A percentile compares a stretch with the other conserved stretches of the same genome.
phyloP scores from a whole-genome alignment of 495 filamentous ascomycete species.

The Collariella sp. region DNA sequence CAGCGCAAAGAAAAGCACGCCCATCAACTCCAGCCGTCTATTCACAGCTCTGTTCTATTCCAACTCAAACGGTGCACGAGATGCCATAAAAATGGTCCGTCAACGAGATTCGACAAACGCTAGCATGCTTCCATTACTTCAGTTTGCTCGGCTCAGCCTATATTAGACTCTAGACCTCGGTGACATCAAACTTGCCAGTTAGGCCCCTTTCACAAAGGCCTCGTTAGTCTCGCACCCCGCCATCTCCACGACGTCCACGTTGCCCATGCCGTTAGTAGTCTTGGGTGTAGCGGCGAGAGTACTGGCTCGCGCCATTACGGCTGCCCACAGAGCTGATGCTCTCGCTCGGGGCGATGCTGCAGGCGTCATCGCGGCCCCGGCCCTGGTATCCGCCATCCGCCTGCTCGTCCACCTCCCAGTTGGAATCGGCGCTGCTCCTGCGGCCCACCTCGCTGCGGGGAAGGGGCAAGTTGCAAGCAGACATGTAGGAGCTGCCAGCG shows the following conservation, averaged over 20 bases:
- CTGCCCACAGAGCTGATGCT: slow-evolving; percentile 23
- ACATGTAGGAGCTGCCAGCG: slow-evolving; percentile 10
- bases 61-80: too few relatives aligned
- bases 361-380: slow-evolving; percentile 1
- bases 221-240: not conserved
- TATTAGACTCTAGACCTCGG: not conserved
- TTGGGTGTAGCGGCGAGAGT: not conserved
- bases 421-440: not conserved
- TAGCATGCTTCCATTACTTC: not conserved
- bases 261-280: not conserved
- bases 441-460: slow-evolving; percentile 8
- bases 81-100: not conserved
- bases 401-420: slow-evolving; percentile 12
- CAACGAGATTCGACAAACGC: not conserved
- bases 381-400: not conserved
- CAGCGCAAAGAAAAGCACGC: too few relatives aligned
- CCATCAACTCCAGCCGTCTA: too few relatives aligned
- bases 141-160: not conserved
- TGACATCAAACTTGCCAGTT: not conserved
- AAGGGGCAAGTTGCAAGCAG: slow-evolving; percentile 8
- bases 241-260: not conserved
- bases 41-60: too few relatives aligned
- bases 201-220: not conserved
- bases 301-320: not conserved
- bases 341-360: slow-evolving; percentile 18